Evolutionary conservation across 1,284 basidiomycete species (phyloP), one percentile per base, ranked within the genome.

Genomic region (Ceratobasidium sp.): DNA sequence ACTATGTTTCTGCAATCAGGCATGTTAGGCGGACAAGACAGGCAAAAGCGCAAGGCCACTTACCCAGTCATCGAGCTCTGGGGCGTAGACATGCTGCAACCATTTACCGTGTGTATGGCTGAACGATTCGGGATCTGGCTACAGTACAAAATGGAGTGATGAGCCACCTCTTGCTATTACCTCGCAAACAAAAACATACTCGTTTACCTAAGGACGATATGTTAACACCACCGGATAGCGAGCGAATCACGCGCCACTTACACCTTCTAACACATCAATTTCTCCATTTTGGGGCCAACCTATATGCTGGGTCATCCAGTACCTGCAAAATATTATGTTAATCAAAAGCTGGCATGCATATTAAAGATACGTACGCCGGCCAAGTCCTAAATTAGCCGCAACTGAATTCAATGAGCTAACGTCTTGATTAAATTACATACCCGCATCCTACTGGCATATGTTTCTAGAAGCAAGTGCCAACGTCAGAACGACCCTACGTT

Each of bases 91-190:
- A 73, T 50, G 0, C 72, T 74, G 72, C 80, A 81, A 64, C 78
- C 78, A 1, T 76, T 74, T 57, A 79, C 84, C 0, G 88, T 88
- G 78, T 89, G 88, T 28, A 89, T 80, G 1, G 87, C 86, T 2
- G 83, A 84, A 28, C 81, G 79, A 76, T 88, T 86, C 12, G 84
- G 83, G n/a, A 69, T 75, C 72, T 57, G 73, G 21, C 53, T 65
- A 23, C 3, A 30, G 18, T 9, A 65, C 18, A 6, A 34, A 28
- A 48, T 12, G 12, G 32, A 34, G 6, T 10, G 9, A 41, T 41
- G 16, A 52, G 62, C 30, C 9, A 28, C 18, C 12, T 36, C 32
- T 21, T 32, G 43, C 18, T 45, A 64, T 28, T 32, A 4, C 32
- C 30, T 10, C 23, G 34, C 21, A 41, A 41, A 3, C 9, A 12